phyloP scores from a whole-genome alignment of 768 basidiomycete species.

The Kwoniella botswanensis region DNA sequence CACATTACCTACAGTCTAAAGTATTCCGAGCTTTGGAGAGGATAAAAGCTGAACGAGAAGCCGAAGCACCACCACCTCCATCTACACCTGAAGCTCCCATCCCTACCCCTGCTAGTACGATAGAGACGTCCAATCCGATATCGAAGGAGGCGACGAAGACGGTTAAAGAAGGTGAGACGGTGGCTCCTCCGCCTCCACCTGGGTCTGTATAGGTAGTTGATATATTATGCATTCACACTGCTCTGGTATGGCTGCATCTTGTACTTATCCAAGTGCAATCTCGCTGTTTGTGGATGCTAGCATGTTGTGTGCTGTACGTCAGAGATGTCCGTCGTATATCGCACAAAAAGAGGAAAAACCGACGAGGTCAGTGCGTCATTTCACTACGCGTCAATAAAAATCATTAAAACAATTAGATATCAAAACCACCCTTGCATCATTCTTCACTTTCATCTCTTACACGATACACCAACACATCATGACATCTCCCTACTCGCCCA shows the following conservation, averaged over 20 bases:
- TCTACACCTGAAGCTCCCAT: slow-evolving; percentile 2
- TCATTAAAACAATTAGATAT: background rate
- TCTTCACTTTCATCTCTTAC: background rate
- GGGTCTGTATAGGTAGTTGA: slow-evolving; percentile 1
- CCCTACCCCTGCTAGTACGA: background rate
- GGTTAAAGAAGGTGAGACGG: slow-evolving; percentile 10
- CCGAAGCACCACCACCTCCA: slow-evolving; percentile 26
- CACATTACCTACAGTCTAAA: slow-evolving; percentile 95
- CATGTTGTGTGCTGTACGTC: background rate
- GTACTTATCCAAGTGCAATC: too few relatives aligned
- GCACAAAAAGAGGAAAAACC: too few relatives aligned
- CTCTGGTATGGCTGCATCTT: background rate
- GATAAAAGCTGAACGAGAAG: slow-evolving; percentile 80
- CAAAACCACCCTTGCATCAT: background rate
- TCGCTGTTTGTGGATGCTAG: background rate
- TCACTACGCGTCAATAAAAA: background rate
- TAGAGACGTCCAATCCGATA: slow-evolving; percentile 8
- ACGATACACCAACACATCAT: background rate
- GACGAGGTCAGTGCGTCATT: slow-evolving; percentile 11
- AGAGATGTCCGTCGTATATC: too few relatives aligned
- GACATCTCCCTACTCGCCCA: slow-evolving; percentile 1
- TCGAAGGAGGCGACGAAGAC: slow-evolving; percentile 14
- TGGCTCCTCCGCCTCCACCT: slow-evolving; percentile 17
- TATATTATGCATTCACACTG: background rate
- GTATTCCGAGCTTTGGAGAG: slow-evolving; percentile 93